Conservation (phyloP, 2,329 filamentous ascomycete genomes). For the Botrytis aclada region DNA sequence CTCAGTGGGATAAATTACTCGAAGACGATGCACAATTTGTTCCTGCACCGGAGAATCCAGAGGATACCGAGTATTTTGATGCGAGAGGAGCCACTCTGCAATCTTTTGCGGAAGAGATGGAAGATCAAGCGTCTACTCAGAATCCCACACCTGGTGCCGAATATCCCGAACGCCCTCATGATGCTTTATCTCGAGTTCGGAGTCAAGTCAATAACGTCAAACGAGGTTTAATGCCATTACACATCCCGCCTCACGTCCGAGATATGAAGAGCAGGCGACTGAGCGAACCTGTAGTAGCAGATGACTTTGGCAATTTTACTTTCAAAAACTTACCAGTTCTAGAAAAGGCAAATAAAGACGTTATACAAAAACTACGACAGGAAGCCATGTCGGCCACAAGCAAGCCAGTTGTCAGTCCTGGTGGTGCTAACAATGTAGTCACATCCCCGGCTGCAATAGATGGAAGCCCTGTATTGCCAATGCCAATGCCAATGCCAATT, state of each 20-base stretch:
- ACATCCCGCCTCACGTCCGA: conserved; percentile 93
- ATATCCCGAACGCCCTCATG: conserved; percentile 86
- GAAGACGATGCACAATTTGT: conserved; percentile 96
- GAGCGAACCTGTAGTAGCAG: conserved; percentile 82
- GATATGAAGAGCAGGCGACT: conserved; percentile 83
- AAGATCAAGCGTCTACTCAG: conserved; percentile 80
- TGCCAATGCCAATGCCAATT: conserved; percentile 73
- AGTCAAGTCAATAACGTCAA: conserved; percentile 86
- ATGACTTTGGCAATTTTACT: conserved; percentile 94
- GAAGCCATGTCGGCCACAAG: conserved; percentile 74
- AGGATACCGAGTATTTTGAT: conserved; percentile 98
- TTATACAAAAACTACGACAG: conserved; percentile 91
- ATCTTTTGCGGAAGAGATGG: conserved; percentile 89
- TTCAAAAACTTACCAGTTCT: conserved; percentile 97
- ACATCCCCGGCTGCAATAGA: conserved; percentile 70
- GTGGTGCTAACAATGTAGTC: conserved; percentile 17
- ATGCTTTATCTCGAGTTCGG: conserved; percentile 85
- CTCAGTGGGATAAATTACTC: conserved; percentile 88
- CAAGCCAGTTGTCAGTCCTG: conserved; percentile 42
- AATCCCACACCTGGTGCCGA: conserved; percentile 66
- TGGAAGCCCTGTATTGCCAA: conserved; percentile 78
- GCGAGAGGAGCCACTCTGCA: conserved; percentile 85
- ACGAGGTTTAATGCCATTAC: conserved; percentile 87
- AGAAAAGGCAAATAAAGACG: conserved; percentile 98
- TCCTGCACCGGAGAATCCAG: conserved; percentile 85